These are phyloP conservation scores for Phycomyces nitens DNA, from an alignment of 192 early-diverging fungal species.

Conservation along the genomic window DNA sequence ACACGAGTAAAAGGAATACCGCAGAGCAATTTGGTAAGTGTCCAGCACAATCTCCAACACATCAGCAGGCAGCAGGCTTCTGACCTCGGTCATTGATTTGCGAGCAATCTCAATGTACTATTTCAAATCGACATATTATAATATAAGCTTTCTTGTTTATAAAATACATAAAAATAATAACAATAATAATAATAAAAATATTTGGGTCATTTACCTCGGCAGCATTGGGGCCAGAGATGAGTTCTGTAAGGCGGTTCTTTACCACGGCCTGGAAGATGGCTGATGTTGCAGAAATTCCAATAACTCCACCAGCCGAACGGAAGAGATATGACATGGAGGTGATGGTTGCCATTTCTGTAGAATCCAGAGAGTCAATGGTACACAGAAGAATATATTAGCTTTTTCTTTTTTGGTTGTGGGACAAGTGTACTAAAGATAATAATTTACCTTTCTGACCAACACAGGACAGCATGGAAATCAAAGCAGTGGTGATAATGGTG, in stretches of 20 bases:
- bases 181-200: neutral
- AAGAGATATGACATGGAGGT: slow-evolving; percentile 51
- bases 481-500: slow-evolving; percentile 45
- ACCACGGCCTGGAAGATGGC: slow-evolving; percentile 41
- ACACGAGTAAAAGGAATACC: slow-evolving; percentile 9
- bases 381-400: slow-evolving; percentile 16
- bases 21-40: slow-evolving; percentile 18
- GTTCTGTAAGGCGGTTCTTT: slow-evolving; percentile 25
- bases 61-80: slow-evolving; percentile 16
- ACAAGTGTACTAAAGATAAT: slow-evolving; percentile 1
- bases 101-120: slow-evolving; percentile 33
- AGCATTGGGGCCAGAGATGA: slow-evolving; percentile 30
- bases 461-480: slow-evolving; percentile 49
- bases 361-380: slow-evolving; percentile 19
- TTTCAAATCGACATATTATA: too few relatives aligned
- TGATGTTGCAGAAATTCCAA: slow-evolving; percentile 52
- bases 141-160: too few relatives aligned
- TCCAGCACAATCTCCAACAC: slow-evolving; percentile 19
- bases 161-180: too few relatives aligned
- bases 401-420: slow-evolving; percentile 39
- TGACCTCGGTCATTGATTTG: slow-evolving; percentile 29
- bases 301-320: slow-evolving; percentile 51
- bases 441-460: slow-evolving; percentile 46
- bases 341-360: slow-evolving; percentile 48
- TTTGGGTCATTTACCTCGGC: slow-evolving; percentile 11